Evolutionary conservation across 2,329 filamentous ascomycete genomes (phyloP).

Genomic region (Aspergillus unguis): DNA sequence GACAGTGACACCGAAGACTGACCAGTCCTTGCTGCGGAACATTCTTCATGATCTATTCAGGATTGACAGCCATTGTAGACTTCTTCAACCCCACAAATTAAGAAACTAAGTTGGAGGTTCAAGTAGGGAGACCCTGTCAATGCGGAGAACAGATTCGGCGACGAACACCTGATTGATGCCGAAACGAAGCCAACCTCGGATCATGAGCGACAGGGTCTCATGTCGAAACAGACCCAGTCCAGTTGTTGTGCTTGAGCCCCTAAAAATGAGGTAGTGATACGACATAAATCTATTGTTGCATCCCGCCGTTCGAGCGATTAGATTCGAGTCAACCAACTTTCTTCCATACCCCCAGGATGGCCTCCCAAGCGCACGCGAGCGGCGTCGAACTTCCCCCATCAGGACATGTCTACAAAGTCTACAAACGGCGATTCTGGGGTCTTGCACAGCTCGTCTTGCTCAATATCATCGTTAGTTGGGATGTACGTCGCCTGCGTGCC

Average conservation of each 20-base stretch:
- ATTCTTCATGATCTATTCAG: background rate
- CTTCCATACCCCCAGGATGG: constrained; percentile 6
- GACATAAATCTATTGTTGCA: background rate
- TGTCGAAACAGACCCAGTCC: constrained; percentile 1
- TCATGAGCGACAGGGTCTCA: background rate
- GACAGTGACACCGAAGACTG: no score
- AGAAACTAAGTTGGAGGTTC: background rate
- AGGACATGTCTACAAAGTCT: constrained; percentile 53
- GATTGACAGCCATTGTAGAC: background rate
- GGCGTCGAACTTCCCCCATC: constrained; percentile 15
- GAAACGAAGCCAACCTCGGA: constrained; percentile 4
- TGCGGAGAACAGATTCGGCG: constrained; percentile 1
- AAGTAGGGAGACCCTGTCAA: background rate
- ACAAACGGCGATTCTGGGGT: constrained; percentile 87
- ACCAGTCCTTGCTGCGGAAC: background rate
- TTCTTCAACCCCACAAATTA: background rate
- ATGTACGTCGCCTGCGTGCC: constrained; percentile 58
- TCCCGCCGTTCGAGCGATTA: background rate
- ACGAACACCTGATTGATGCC: constrained; percentile 6
- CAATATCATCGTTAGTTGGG: constrained; percentile 93
- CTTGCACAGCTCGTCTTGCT: constrained; percentile 77
- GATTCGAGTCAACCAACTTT: background rate
- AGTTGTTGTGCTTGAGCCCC: background rate
- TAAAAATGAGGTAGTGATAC: background rate
- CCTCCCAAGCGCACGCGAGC: constrained; percentile 7